Evolutionary conservation across 768 basidiomycete species (phyloP).

Genomic region (Termitomyces sp.): DNA sequence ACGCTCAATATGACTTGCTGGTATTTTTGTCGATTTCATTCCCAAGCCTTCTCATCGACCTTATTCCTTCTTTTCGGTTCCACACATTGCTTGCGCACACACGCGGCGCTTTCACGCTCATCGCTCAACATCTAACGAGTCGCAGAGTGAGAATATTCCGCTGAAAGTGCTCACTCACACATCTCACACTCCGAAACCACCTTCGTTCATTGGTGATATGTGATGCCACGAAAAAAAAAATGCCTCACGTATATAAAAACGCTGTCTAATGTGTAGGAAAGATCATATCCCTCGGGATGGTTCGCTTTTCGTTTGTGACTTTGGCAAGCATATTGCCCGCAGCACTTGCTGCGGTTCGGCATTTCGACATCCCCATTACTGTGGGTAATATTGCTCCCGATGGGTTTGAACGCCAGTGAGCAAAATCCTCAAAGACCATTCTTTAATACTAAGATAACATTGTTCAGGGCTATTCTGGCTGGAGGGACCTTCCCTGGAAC

Average conservation of each 20-base stretch:
- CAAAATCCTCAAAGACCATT: not conserved
- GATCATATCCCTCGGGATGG: conserved; percentile 6
- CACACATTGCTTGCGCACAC: not conserved
- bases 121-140: not conserved
- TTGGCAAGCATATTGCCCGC: conserved; percentile 12
- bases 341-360: conserved; percentile 13
- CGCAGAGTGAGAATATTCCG: conserved; percentile 7
- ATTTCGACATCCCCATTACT: conserved; percentile 15
- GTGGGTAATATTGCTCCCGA: conserved; percentile 12
- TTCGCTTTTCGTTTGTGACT: conserved; percentile 10
- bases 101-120: conserved; percentile 1
- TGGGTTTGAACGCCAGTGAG: conserved; percentile 15
- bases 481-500: conserved; percentile 18
- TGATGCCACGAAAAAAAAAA: not conserved
- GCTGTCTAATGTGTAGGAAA: not conserved
- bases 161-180: conserved; percentile 1
- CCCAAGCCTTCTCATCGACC: conserved; percentile 1
- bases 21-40: conserved; percentile 10
- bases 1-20: conserved; percentile 12
- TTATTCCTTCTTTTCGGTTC: conserved; percentile 1
- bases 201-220: conserved; percentile 10
- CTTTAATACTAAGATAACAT: not conserved
- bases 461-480: conserved; percentile 13
- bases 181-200: conserved; percentile 13
- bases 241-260: conserved; percentile 17